A percentile compares a stretch with the other conserved stretches of the same genome.
These are phyloP conservation scores for Panicum miliaceum DNA, from an alignment of 176 grass and related monocot genomes.

Conservation along the genomic window DNA sequence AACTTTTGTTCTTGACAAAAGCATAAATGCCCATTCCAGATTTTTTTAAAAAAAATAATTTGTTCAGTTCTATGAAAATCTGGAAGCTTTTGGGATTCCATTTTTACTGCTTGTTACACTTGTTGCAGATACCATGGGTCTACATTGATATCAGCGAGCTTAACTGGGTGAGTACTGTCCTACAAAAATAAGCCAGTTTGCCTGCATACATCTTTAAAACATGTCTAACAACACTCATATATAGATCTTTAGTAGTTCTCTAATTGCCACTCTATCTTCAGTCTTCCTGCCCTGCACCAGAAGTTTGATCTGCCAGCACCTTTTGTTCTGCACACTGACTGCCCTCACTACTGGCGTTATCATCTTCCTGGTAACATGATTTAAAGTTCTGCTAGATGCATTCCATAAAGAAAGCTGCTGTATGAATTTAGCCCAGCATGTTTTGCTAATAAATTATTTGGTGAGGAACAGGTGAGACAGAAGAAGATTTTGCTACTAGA, in stretches of 20 bases:
- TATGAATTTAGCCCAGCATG: not conserved
- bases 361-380: conserved; percentile 81
- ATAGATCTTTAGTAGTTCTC: not conserved
- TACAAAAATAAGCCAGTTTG: conserved; percentile 17
- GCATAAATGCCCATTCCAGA: conserved; percentile 6
- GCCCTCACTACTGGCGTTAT: conserved; percentile 91
- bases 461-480: conserved; percentile 69
- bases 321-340: conserved; percentile 96
- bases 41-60: not conserved
- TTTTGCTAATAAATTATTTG: conserved; percentile 33
- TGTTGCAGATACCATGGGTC: conserved; percentile 94
- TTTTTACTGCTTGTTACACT: conserved; percentile 33
- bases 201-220: conserved; percentile 26
- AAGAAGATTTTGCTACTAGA: conserved; percentile 90
- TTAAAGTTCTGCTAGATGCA: conserved; percentile 14
- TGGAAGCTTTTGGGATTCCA: not conserved
- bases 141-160: conserved; percentile 88
- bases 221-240: conserved; percentile 14
- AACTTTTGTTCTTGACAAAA: conserved; percentile 12
- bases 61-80: conserved; percentile 27
- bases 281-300: conserved; percentile 92
- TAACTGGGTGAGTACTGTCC: conserved; percentile 67
- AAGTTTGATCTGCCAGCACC: conserved; percentile 97
- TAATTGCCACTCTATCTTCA: conserved; percentile 51
- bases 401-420: not conserved